phyloP scores from a whole-genome alignment of 345 rosid genomes.

The Anacardium occidentale region DNA sequence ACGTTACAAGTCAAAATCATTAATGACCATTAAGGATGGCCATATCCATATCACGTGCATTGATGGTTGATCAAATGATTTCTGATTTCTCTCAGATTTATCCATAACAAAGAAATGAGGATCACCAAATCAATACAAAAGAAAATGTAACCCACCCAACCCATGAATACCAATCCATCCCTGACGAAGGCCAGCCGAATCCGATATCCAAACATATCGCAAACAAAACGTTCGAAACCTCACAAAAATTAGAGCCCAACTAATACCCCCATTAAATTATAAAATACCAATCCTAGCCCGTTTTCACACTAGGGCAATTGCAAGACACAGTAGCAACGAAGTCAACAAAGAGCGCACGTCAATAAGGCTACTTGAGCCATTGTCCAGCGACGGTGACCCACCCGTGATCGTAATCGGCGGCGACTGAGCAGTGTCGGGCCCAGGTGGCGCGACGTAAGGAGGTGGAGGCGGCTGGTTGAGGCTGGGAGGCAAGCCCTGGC shows the following conservation, averaged over 20 bases:
- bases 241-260: slow-evolving; percentile 8
- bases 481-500: slow-evolving; percentile 61
- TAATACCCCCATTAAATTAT: not conserved
- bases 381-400: slow-evolving; percentile 19
- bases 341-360: slow-evolving; percentile 9
- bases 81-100: not conserved
- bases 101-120: not conserved
- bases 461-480: slow-evolving; percentile 76
- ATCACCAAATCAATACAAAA: not conserved
- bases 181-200: not conserved
- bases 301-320: not conserved
- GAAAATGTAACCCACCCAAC: not conserved
- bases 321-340: slow-evolving; percentile 17
- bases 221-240: not conserved
- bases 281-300: slow-evolving; percentile 4
- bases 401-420: slow-evolving; percentile 37
- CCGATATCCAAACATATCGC: slow-evolving; percentile 4
- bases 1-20: not conserved
- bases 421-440: slow-evolving; percentile 29
- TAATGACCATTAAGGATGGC: not conserved
- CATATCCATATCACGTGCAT: not conserved
- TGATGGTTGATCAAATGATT: not conserved
- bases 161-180: not conserved
- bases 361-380: slow-evolving; percentile 1
- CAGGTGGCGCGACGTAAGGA: slow-evolving; percentile 47